phyloP scores from a whole-genome alignment of 768 basidiomycete species.

The Cystobasidium onofrii region DNA sequence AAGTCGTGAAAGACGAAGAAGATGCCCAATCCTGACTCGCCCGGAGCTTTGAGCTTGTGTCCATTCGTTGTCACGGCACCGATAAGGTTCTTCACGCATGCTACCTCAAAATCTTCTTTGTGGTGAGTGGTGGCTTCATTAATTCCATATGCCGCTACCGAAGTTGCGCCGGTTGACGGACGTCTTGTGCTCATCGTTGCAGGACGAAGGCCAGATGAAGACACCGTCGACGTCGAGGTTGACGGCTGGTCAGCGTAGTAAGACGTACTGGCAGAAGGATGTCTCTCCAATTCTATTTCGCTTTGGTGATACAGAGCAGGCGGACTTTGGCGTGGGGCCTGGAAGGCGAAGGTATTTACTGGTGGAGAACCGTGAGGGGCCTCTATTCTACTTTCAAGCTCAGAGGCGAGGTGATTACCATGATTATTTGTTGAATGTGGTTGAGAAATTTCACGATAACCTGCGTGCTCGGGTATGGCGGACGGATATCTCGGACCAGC shows the following conservation, averaged over 20 bases:
- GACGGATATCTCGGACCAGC: not conserved
- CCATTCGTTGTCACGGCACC: constrained; percentile 82
- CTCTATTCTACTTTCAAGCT: not conserved
- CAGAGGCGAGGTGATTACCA: not conserved
- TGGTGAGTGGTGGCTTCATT: constrained; percentile 59
- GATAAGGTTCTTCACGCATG: constrained; percentile 57
- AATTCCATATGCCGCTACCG: constrained; percentile 43
- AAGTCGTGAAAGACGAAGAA: constrained; percentile 94
- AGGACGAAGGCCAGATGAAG: not conserved
- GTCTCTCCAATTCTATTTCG: not conserved
- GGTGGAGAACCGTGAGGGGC: constrained; percentile 1
- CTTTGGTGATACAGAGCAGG: not conserved
- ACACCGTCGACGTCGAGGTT: not conserved
- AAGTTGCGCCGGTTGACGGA: constrained; percentile 51
- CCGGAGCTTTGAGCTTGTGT: constrained; percentile 64
- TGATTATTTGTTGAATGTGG: not conserved
- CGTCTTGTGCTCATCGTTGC: constrained; percentile 50
- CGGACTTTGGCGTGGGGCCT: constrained; percentile 39
- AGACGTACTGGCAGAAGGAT: not conserved
- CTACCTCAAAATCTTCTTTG: not conserved
- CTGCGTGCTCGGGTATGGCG: not conserved
- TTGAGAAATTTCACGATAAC: not conserved
- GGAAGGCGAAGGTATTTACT: constrained; percentile 26
- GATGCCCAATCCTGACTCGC: constrained; percentile 74
- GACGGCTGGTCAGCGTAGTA: not conserved